Conservation (phyloP, 129 eudicot genomes). For the Rutidosis leptorrhynchoides region DNA sequence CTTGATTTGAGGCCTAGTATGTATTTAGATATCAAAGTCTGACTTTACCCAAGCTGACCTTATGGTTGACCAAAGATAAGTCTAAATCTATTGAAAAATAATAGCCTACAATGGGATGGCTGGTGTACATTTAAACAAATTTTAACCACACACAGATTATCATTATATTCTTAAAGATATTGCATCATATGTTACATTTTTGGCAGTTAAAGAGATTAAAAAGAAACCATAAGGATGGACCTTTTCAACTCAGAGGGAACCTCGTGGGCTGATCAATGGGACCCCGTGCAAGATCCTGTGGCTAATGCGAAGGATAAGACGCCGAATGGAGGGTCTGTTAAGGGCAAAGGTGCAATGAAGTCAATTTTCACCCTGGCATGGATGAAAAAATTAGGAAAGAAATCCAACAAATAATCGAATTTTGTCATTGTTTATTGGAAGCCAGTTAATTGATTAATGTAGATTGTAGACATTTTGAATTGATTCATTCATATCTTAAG, state of each 20-base stretch:
- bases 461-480: not conserved
- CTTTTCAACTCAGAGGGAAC: slow-evolving; percentile 41
- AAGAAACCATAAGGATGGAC: slow-evolving; percentile 41
- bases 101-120: slow-evolving; percentile 20
- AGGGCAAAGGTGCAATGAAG: slow-evolving; percentile 32
- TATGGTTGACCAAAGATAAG: slow-evolving; percentile 10
- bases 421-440: slow-evolving; percentile 3
- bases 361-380: slow-evolving; percentile 38
- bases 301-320: slow-evolving; percentile 29
- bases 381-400: slow-evolving; percentile 44
- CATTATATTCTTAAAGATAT: slow-evolving; percentile 14
- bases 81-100: slow-evolving; percentile 22
- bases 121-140: slow-evolving; percentile 13
- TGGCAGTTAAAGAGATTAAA: slow-evolving; percentile 10
- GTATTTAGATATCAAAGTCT: slow-evolving; percentile 27
- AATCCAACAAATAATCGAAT: slow-evolving; percentile 30
- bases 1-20: slow-evolving; percentile 18
- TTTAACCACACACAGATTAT: slow-evolving; percentile 10
- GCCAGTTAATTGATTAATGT: not conserved
- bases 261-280: slow-evolving; percentile 79
- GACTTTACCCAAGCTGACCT: slow-evolving; percentile 28
- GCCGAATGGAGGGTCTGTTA: slow-evolving; percentile 15
- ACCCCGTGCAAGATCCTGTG: slow-evolving; percentile 41
- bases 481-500: slow-evolving; percentile 10
- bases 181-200: slow-evolving; percentile 14